Base-by-base conservation (phyloP, 306 rosid genomes). In the Styphnolobium japonicum region DNA sequence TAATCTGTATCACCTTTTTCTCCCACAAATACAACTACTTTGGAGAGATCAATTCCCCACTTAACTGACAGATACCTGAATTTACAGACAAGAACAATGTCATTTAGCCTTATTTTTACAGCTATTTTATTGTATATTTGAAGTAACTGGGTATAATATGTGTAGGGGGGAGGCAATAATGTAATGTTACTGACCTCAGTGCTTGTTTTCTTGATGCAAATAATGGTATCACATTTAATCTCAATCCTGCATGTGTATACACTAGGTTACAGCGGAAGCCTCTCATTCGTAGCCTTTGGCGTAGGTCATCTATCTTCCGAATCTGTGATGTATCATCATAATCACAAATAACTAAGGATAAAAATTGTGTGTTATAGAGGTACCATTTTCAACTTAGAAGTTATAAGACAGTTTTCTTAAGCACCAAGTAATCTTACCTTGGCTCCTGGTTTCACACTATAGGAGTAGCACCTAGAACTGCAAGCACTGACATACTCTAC, bases 1-100 rank as follows among this genome's bases (percentile, higher is more conserved):
- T 80, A 80, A 79, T 90, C 96, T 29, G 97, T 90, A 70, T 93
- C 96, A 7, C 96, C 97, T 69, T 75, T 87, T 82, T 90, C 94
- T 63, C 97, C 97, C 6, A 82, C 86, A 71, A 93, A 75, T 49
- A 86, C 82, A 11, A 80, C 87, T 80, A 86, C 84, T 73, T 90
- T 90, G 64, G 92, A 88, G 6, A 93, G 86, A 65, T 90, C 97
- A 79, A 89, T 90, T 69, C 90, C 97, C 96, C 97, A 90, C 81
- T 85, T 86, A 19, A 93, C 84, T 12, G 93, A 90, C 66, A 93
- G 90, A 71, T 93, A 90, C 93, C 97, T 93, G 57, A 73, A 39
- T 55, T 39, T 48, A 63, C 18, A 53, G 23, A 36, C 16, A 81
- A 58, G 18, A 68, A 77, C 48, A 9, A 18, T 83, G 56, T 45